These are phyloP conservation scores for Lantana camara DNA, from an alignment of 257 asterid genomes.

Conservation along the genomic window DNA sequence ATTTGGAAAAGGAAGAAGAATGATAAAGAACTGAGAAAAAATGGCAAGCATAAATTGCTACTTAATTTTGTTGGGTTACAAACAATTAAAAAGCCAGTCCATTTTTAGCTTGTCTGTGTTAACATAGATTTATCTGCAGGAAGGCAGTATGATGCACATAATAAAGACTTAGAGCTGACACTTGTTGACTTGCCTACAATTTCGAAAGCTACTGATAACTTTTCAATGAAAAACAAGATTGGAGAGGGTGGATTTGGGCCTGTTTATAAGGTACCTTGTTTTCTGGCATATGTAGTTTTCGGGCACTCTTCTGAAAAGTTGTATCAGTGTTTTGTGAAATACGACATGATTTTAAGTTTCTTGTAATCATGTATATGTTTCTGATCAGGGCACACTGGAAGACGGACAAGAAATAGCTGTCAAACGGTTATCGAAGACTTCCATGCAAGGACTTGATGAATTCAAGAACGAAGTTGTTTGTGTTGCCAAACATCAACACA, in stretches of 20 bases:
- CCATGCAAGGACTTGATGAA: too few relatives aligned
- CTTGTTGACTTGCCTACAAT: slow-evolving; percentile 32
- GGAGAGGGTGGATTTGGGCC: slow-evolving; percentile 70
- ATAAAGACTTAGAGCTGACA: slow-evolving; percentile 45
- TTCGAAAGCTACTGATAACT: slow-evolving; percentile 41
- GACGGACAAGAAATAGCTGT: slow-evolving; percentile 57
- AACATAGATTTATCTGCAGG: too few relatives aligned
- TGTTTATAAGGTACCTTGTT: slow-evolving; percentile 48
- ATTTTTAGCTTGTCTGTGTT: not conserved
- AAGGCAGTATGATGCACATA: not conserved
- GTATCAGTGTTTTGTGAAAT: too few relatives aligned
- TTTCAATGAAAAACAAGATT: slow-evolving; percentile 40
- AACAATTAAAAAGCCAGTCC: too few relatives aligned
- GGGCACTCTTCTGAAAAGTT: too few relatives aligned
- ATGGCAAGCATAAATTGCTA: slow-evolving; percentile 4
- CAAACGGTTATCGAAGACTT: slow-evolving; percentile 47
- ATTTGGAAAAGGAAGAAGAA: slow-evolving; percentile 7
- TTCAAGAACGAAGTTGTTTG: too few relatives aligned
- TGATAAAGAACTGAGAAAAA: not conserved
- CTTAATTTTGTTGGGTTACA: not conserved
- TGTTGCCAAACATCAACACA: too few relatives aligned
- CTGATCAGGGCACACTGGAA: slow-evolving; percentile 9
- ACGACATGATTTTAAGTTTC: too few relatives aligned
- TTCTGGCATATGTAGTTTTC: too few relatives aligned
- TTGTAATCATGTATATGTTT: too few relatives aligned